Evolutionary conservation across 768 basidiomycete species (phyloP).

Genomic region (Austroboletus eburneus): DNA sequence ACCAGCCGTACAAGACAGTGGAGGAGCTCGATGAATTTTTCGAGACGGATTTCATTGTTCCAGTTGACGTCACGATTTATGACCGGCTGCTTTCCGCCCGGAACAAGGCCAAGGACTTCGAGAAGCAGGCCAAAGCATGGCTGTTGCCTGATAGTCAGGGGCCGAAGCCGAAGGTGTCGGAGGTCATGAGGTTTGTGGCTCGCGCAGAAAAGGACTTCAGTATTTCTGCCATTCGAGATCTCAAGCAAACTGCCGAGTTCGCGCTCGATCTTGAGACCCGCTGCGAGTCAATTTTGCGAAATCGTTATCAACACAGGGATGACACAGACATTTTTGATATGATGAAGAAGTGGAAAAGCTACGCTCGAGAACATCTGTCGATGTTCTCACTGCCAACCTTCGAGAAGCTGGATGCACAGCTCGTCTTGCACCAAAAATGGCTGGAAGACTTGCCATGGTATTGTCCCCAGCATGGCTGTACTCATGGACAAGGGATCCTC

Average conservation of each 20-base stretch:
- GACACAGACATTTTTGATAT: slow-evolving; percentile 66
- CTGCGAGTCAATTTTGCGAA: slow-evolving; percentile 70
- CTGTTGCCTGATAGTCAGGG: slow-evolving; percentile 52
- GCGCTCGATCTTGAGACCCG: slow-evolving; percentile 74
- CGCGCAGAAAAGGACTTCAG: slow-evolving; percentile 76
- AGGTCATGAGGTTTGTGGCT: slow-evolving; percentile 63
- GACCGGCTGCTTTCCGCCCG: slow-evolving; percentile 62
- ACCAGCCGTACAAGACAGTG: slow-evolving; percentile 68
- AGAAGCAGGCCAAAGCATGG: slow-evolving; percentile 74
- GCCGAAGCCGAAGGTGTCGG: slow-evolving; percentile 58
- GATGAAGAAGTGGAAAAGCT: slow-evolving; percentile 69
- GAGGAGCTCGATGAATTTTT: slow-evolving; percentile 73
- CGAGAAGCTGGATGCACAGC: slow-evolving; percentile 66
- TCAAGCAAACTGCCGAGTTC: slow-evolving; percentile 69
- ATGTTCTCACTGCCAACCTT: slow-evolving; percentile 74
- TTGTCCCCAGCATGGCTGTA: slow-evolving; percentile 58
- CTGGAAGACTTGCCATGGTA: slow-evolving; percentile 76
- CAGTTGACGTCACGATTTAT: slow-evolving; percentile 64
- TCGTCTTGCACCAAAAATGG: slow-evolving; percentile 67
- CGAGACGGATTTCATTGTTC: slow-evolving; percentile 58
- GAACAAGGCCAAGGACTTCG: slow-evolving; percentile 71
- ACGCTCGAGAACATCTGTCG: slow-evolving; percentile 64
- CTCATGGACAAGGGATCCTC: slow-evolving; percentile 61
- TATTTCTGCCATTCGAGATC: slow-evolving; percentile 59
- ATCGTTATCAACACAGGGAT: slow-evolving; percentile 51